These are phyloP conservation scores for Heliamphora exappendiculata DNA, from an alignment of 148 eudicot genomes.

Conservation along the genomic window DNA sequence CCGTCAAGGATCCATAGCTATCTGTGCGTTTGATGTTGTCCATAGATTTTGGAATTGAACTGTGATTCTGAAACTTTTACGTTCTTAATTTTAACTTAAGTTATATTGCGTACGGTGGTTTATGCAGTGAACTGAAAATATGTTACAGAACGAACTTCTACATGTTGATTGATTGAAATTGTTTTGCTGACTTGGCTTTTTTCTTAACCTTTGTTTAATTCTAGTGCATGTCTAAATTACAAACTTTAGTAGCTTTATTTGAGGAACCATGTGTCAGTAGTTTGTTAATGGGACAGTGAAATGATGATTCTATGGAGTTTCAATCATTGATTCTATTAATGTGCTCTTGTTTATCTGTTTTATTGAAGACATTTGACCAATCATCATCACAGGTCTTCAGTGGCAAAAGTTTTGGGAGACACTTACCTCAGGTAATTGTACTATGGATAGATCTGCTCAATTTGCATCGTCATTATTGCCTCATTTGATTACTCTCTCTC, in stretches of 20 bases:
- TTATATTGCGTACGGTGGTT: neutral
- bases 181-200: neutral
- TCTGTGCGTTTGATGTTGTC: neutral
- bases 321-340: neutral
- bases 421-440: constrained; percentile 38
- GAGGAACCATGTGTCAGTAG: neutral
- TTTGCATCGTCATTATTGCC: neutral
- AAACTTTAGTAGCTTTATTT: neutral
- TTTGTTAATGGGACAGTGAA: neutral
- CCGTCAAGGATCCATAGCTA: too few relatives aligned
- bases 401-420: constrained; percentile 20
- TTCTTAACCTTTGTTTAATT: neutral
- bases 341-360: constrained; percentile 6
- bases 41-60: neutral
- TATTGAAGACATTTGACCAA: constrained; percentile 24
- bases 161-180: neutral
- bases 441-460: neutral
- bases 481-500: neutral
- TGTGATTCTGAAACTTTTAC: neutral
- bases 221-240: neutral
- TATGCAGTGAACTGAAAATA: neutral
- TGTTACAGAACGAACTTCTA: neutral
- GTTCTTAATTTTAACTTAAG: neutral
- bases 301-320: neutral
- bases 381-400: constrained; percentile 16